These are phyloP conservation scores for Globisporangium nodosum DNA, from an alignment of 352 stramenopile species.

Conservation along the genomic window DNA sequence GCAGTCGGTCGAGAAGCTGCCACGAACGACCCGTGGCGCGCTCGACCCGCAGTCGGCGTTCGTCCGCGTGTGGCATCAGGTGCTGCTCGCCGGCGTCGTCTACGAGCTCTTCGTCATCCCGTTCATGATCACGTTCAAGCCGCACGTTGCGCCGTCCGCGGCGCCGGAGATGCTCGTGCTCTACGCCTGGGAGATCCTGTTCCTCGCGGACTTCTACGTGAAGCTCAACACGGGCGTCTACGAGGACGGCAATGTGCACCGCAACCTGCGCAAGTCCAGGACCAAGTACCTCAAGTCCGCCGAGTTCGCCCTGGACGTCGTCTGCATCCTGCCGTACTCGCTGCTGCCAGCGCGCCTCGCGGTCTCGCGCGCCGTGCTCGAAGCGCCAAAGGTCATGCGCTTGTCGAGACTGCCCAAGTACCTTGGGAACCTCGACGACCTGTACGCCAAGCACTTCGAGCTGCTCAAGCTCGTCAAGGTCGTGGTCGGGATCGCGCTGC, in stretches of 20 bases:
- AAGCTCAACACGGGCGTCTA: conserved; percentile 57
- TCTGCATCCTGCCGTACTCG: conserved; percentile 44
- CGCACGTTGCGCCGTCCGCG: conserved; percentile 11
- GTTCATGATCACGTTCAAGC: conserved; percentile 49
- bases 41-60: conserved; percentile 39
- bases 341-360: conserved; percentile 7
- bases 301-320: conserved; percentile 38
- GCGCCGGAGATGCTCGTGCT: conserved; percentile 19
- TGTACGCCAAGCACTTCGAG: conserved; percentile 64
- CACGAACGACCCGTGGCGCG: conserved; percentile 23
- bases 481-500: conserved; percentile 36
- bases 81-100: conserved; percentile 40
- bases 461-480: conserved; percentile 42
- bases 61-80: conserved; percentile 51
- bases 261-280: conserved; percentile 30
- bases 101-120: conserved; percentile 55
- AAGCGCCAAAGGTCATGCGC: conserved; percentile 42
- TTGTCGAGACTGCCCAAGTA: conserved; percentile 36
- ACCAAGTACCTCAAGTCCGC: conserved; percentile 43
- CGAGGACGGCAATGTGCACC: conserved; percentile 50
- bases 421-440: conserved; percentile 42
- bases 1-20: conserved; percentile 3
- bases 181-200: conserved; percentile 34
- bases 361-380: conserved; percentile 14
- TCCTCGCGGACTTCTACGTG: conserved; percentile 50